Percentiles rank a stretch among this genome's conserved stretches.
Evolutionary conservation across 441 rosid genomes (phyloP).

Genomic region (Mallotus repandus): DNA sequence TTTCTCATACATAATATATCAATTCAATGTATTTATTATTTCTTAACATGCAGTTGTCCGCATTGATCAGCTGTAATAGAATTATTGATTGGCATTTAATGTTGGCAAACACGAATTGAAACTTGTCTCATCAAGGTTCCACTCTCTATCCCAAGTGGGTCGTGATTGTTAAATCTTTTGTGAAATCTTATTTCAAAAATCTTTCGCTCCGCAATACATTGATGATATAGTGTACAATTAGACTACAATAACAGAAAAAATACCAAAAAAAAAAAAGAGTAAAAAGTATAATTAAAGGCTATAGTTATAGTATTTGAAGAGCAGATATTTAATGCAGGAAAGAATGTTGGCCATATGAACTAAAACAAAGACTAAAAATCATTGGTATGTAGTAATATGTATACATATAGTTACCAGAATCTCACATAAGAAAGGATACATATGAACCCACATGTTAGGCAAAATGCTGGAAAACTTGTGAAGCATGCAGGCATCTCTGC

Average conservation of each 20-base stretch:
- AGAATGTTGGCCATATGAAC: conserved; percentile 6
- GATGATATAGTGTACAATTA: too few relatives aligned
- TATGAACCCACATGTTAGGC: background rate
- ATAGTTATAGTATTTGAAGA: too few relatives aligned
- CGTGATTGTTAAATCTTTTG: too few relatives aligned
- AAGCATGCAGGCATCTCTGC: background rate
- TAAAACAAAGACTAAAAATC: background rate
- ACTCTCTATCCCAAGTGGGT: background rate
- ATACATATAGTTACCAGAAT: too few relatives aligned
- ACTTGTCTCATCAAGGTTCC: background rate
- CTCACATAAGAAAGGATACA: too few relatives aligned
- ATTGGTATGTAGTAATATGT: too few relatives aligned
- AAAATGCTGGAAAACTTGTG: background rate
- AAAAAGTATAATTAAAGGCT: too few relatives aligned
- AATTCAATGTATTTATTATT: background rate
- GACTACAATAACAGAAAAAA: too few relatives aligned
- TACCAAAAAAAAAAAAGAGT: too few relatives aligned
- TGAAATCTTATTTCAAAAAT: too few relatives aligned
- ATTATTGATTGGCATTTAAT: background rate
- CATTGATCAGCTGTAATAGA: background rate
- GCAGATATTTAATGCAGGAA: background rate
- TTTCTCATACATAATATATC: background rate
- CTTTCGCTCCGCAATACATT: too few relatives aligned
- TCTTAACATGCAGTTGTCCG: background rate
- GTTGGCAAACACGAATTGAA: background rate